Evolutionary conservation across 768 basidiomycete genomes (phyloP).

Genomic region (Calocybe indica): DNA sequence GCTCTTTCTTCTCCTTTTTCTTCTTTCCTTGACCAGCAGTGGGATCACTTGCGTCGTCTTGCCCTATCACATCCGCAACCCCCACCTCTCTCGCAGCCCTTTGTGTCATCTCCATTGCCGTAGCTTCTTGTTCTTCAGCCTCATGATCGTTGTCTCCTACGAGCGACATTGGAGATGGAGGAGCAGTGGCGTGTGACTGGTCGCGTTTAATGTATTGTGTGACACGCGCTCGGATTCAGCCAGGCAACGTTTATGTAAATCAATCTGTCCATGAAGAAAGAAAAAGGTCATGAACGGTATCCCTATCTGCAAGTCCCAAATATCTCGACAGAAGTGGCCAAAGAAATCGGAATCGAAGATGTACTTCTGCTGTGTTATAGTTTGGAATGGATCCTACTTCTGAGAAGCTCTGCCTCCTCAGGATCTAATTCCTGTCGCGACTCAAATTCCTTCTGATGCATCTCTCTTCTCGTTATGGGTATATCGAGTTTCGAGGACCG

Average conservation of each 20-base stretch:
- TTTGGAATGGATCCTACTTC: slow-evolving; percentile 37
- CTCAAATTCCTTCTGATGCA: slow-evolving; percentile 59
- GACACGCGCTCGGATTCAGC: neutral
- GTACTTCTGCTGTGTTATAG: slow-evolving; percentile 18
- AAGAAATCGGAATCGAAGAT: neutral
- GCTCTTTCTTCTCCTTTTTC: slow-evolving; percentile 14
- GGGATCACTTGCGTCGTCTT: slow-evolving; percentile 2
- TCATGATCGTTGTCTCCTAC: neutral
- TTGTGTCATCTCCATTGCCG: neutral
- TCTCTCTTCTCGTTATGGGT: slow-evolving; percentile 37
- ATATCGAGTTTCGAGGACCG: slow-evolving; percentile 5
- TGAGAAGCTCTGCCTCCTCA: slow-evolving; percentile 43
- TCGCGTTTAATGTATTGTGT: neutral
- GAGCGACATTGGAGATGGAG: neutral
- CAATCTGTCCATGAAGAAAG: no score
- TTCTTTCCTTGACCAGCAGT: neutral
- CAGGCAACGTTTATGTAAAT: neutral
- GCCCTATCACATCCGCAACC: neutral
- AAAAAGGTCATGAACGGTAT: no score
- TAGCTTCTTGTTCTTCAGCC: neutral
- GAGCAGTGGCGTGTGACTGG: neutral
- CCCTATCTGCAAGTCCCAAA: no score
- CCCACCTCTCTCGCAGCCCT: neutral
- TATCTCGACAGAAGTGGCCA: no score
- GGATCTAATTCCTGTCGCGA: slow-evolving; percentile 54